Conservation (phyloP, 2,329 filamentous ascomycete species). For the Phyllachora maydis region DNA sequence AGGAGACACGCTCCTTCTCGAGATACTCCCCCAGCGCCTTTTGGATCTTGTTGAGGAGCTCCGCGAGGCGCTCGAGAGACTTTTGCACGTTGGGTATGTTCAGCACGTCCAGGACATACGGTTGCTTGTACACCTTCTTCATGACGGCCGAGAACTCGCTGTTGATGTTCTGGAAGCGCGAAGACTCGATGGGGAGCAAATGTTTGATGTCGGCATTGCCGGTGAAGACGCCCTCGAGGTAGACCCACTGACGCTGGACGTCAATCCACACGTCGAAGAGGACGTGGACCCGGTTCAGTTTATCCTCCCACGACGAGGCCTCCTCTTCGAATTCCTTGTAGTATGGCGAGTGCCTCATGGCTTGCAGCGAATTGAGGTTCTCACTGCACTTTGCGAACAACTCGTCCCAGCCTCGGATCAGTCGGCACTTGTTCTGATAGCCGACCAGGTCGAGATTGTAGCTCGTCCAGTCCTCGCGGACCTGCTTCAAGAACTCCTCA, state of each 20-base stretch:
- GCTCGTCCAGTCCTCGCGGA: conserved; percentile 90
- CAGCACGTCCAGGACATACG: conserved; percentile 86
- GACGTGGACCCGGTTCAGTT: conserved; percentile 89
- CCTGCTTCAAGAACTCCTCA: conserved; percentile 91
- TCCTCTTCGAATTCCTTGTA: conserved; percentile 99
- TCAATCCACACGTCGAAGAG: conserved; percentile 99
- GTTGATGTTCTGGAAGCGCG: conserved; percentile 97
- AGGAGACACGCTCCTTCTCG: conserved; percentile 91
- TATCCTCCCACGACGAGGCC: conserved; percentile 91
- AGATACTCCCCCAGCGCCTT: conserved; percentile 97
- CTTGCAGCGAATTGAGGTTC: conserved; percentile 90
- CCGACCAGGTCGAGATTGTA: conserved; percentile 88
- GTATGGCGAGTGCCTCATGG: conserved; percentile 97
- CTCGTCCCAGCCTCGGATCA: conserved; percentile 96
- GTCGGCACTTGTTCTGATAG: conserved; percentile 93
- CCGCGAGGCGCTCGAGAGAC: conserved; percentile 85
- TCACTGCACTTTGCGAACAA: conserved; percentile 97
- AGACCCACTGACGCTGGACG: conserved; percentile 99
- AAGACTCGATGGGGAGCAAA: conserved; percentile 85
- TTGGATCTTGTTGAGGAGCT: conserved; percentile 95
- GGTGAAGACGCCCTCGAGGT: conserved; percentile 95
- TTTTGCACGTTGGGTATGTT: conserved; percentile 93
- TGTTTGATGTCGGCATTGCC: conserved; percentile 99
- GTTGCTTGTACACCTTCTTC: conserved; percentile 97
- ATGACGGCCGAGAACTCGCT: conserved; percentile 97